These are phyloP conservation scores for Colletotrichum brevisporum DNA, from an alignment of 2,329 filamentous ascomycete genomes.

Conservation along the genomic window DNA sequence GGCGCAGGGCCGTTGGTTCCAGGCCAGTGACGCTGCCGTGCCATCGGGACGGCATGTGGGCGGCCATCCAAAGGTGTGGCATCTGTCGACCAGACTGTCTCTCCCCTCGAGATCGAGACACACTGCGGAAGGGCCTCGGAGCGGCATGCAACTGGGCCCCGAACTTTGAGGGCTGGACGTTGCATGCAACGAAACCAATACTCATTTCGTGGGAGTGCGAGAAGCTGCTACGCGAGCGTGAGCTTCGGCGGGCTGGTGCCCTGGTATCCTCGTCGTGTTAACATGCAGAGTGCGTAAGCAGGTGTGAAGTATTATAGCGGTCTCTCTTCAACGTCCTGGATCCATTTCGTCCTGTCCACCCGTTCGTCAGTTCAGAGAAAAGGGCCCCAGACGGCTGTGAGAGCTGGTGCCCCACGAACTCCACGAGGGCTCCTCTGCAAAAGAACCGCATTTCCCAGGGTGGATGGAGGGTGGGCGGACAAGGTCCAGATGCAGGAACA, in stretches of 20 bases:
- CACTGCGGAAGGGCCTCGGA: background rate
- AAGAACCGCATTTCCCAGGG: conserved; percentile 6
- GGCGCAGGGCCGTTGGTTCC: conserved; percentile 2
- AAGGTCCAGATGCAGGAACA: conserved; percentile 28
- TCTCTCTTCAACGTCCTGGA: conserved; percentile 1
- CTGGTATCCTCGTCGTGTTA: conserved; percentile 14
- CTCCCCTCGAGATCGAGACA: background rate
- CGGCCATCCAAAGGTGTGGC: conserved; percentile 9
- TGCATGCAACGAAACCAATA: conserved; percentile 31
- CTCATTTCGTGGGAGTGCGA: conserved; percentile 30
- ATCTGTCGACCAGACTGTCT: background rate
- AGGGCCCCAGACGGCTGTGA: background rate
- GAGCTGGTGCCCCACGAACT: conserved; percentile 18
- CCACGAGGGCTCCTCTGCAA: conserved; percentile 7
- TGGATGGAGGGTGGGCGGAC: background rate
- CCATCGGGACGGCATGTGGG: conserved; percentile 26
- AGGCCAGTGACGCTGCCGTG: background rate
- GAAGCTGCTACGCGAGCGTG: conserved; percentile 1
- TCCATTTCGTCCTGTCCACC: conserved; percentile 5
- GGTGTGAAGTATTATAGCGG: conserved; percentile 7
- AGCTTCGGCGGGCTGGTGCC: conserved; percentile 1
- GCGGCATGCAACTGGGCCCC: conserved; percentile 2
- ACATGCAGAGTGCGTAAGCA: background rate
- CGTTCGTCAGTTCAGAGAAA: conserved; percentile 9
- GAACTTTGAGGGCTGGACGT: background rate